Conservation (phyloP, 805 yeast species). For the Lipomyces oligophaga region DNA sequence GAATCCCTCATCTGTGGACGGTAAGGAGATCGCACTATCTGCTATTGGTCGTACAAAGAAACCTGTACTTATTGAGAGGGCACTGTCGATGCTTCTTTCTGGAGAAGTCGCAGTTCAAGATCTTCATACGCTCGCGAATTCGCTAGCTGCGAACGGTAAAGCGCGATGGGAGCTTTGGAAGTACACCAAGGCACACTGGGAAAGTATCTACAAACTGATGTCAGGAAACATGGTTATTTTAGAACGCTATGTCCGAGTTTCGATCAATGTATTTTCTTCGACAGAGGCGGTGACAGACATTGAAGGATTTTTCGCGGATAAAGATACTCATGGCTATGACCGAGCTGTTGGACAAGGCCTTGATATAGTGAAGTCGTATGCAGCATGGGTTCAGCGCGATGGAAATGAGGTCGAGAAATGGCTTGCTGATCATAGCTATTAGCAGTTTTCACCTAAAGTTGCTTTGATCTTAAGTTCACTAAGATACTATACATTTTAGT, state of each 20-base stretch:
- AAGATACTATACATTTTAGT: too few relatives aligned
- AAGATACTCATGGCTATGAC: conserved; percentile 54
- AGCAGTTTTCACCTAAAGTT: too few relatives aligned
- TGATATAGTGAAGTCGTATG: conserved; percentile 49
- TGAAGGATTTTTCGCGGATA: conserved; percentile 44
- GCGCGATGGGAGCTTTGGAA: conserved; percentile 48
- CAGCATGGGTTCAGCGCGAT: conserved; percentile 51
- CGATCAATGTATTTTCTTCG: conserved; percentile 40
- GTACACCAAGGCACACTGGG: conserved; percentile 49
- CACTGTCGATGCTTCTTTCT: conserved; percentile 44
- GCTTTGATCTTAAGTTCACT: too few relatives aligned
- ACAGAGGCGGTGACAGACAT: conserved; percentile 41
- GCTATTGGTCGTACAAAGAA: conserved; percentile 51
- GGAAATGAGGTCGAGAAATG: conserved; percentile 43
- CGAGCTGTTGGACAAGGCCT: conserved; percentile 54
- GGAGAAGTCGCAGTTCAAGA: conserved; percentile 51
- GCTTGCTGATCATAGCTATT: conserved; percentile 38
- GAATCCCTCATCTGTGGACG: conserved; percentile 53
- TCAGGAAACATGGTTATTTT: conserved; percentile 50
- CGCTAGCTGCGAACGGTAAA: conserved; percentile 47
- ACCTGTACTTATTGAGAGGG: conserved; percentile 39
- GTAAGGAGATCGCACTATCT: conserved; percentile 52
- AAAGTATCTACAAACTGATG: conserved; percentile 43
- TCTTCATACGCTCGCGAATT: conserved; percentile 48
- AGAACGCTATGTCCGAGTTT: conserved; percentile 45